Evolutionary conservation across 495 filamentous ascomycete species (phyloP).

Genomic region (Daldinia loculata): DNA sequence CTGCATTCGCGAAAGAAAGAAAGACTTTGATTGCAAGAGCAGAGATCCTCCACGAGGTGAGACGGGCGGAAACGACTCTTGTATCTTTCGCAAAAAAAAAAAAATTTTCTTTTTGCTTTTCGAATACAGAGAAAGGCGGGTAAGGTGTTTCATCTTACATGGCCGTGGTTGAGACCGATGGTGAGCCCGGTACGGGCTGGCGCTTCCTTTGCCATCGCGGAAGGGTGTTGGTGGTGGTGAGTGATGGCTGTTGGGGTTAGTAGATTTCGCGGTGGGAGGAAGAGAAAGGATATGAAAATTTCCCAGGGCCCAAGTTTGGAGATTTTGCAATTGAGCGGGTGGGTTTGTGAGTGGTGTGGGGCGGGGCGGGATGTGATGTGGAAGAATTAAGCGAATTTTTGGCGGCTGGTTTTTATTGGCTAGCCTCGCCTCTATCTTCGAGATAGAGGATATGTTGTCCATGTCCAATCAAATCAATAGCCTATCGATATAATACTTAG

Average conservation of each 20-base stretch:
- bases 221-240: conserved; percentile 37
- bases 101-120: conserved; percentile 1
- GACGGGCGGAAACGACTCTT: conserved; percentile 52
- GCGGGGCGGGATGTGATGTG: neutral
- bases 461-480: conserved; percentile 7
- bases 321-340: conserved; percentile 37
- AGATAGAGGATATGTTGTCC: conserved; percentile 8
- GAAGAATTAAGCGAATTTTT: conserved; percentile 37
- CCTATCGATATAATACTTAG: conserved; percentile 8
- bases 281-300: conserved; percentile 25
- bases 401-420: conserved; percentile 19
- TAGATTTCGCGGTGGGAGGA: conserved; percentile 36
- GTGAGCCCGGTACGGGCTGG: conserved; percentile 75
- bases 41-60: conserved; percentile 72
- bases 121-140: conserved; percentile 1
- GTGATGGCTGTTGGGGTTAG: conserved; percentile 37
- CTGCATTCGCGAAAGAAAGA: conserved; percentile 44
- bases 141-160: conserved; percentile 65
- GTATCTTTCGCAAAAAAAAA: conserved; percentile 15
- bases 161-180: conserved; percentile 86
- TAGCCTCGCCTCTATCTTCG: conserved; percentile 12
- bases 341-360: conserved; percentile 42
- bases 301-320: conserved; percentile 14
- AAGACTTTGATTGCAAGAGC: conserved; percentile 44
- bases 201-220: conserved; percentile 53